Evolutionary conservation across 73 alveolate genomes (phyloP), one percentile per base, ranked within the genome.

Genomic region (Stentor coeruleus): DNA sequence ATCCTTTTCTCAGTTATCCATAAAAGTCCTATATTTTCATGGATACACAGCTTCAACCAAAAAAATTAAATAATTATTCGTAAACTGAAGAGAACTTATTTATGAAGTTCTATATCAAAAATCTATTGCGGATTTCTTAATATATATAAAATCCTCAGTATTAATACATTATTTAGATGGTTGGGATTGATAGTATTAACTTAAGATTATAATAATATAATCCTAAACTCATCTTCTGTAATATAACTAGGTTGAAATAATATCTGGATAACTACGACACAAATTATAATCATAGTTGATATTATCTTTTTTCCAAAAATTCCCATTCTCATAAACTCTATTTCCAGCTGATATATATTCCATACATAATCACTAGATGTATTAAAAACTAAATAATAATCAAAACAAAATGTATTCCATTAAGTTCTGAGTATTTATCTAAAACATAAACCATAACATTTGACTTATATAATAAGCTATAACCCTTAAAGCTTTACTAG

Each of bases 131-230:
- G 95, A 90, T 74, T 95, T 98, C 36, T 93, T 83, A 83, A 90
- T 93, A 84, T 92, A 92, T 28, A 94, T 84, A 85, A 95, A 95
- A 38, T 93, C 85, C 30, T 98, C 98, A 35, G 93, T 86, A 84
- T 91, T 89, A 74, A 82, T 87, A 20, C 28, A 49, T 15, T 81
- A 84, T 38, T 94, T 91, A n/a, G 98, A 99, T 58, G 96, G 82
- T 87, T 99, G 87, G 85, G 88, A 76, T 39, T 93, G 89, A 82
- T 95, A 97, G 90, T 88, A 86, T 87, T 97, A 99, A 2, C 99
- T 99, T 81, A 93, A 90, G 38, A 96, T 85, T 31, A 97, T 89
- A 97, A 98, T 95, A 85, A 59, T 49, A 95, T 87, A 40, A 76
- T 81, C 73, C 59, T 85, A 58, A 94, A 58, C 72, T 84, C 90